These are phyloP conservation scores for Berkeleyomyces basicola DNA, from an alignment of 2,329 filamentous ascomycete genomes.

Conservation along the genomic window DNA sequence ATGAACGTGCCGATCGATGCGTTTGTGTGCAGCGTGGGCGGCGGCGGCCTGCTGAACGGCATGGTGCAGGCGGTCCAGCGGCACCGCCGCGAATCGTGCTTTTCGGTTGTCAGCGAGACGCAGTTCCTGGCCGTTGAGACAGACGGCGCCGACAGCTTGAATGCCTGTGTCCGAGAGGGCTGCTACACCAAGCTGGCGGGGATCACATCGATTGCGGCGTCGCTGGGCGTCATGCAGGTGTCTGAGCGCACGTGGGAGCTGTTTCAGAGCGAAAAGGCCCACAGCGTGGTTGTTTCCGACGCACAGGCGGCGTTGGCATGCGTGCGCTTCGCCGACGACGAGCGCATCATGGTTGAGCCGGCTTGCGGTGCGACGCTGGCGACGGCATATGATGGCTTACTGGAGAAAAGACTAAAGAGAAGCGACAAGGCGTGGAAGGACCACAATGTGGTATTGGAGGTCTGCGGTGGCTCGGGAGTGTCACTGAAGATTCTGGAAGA, in stretches of 20 bases:
- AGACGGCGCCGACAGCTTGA: slow-evolving; percentile 51
- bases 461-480: slow-evolving; percentile 65
- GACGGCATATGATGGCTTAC: slow-evolving; percentile 37
- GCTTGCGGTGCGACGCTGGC: slow-evolving; percentile 73
- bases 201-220: slow-evolving; percentile 63
- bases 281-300: slow-evolving; percentile 24
- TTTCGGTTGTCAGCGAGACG: slow-evolving; percentile 20
- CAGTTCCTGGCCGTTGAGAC: slow-evolving; percentile 62
- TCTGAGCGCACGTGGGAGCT: slow-evolving; percentile 51
- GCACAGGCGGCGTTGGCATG: slow-evolving; percentile 66
- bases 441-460: slow-evolving; percentile 64
- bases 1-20: slow-evolving; percentile 39
- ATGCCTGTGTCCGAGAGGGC: slow-evolving; percentile 40
- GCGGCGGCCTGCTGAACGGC: slow-evolving; percentile 65
- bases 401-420: slow-evolving; percentile 41
- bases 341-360: slow-evolving; percentile 63
- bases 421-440: slow-evolving; percentile 41
- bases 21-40: slow-evolving; percentile 63
- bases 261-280: slow-evolving; percentile 23
- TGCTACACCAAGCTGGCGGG: slow-evolving; percentile 44
- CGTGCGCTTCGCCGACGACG: slow-evolving; percentile 64
- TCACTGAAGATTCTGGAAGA: slow-evolving; percentile 41
- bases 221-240: slow-evolving; percentile 57
- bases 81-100: slow-evolving; percentile 22
- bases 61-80: slow-evolving; percentile 35